A percentile compares a stretch with the other conserved stretches of the same genome.
These are phyloP conservation scores for Sequoiadendron giganteum DNA, from an alignment of 75 land plant species.

Conservation along the genomic window DNA sequence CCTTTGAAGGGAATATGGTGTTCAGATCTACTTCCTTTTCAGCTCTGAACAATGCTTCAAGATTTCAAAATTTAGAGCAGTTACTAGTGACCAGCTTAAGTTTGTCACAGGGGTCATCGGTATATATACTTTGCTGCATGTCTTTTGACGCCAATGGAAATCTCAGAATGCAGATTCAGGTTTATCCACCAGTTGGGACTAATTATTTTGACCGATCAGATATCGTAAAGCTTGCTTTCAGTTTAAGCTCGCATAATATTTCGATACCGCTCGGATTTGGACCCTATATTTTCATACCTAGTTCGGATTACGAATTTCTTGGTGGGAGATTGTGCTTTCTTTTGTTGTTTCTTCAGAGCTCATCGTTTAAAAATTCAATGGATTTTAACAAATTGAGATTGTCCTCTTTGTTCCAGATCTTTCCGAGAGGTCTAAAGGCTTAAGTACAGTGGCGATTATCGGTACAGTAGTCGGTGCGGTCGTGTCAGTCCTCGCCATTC, in stretches of 20 bases:
- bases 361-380: not conserved
- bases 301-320: slow-evolving; percentile 37
- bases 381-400: not conserved
- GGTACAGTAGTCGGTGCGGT: slow-evolving; percentile 50
- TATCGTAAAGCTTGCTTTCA: slow-evolving; percentile 45
- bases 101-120: slow-evolving; percentile 29
- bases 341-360: not conserved
- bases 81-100: slow-evolving; percentile 3
- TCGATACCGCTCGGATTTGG: slow-evolving; percentile 61
- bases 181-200: slow-evolving; percentile 17
- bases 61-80: slow-evolving; percentile 18
- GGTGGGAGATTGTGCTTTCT: not conserved
- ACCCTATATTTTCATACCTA: slow-evolving; percentile 54
- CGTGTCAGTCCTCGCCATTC: slow-evolving; percentile 35
- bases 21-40: slow-evolving; percentile 51
- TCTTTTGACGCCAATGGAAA: slow-evolving; percentile 8
- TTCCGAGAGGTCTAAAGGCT: not conserved
- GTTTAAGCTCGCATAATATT: slow-evolving; percentile 50
- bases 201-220: slow-evolving; percentile 43
- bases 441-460: slow-evolving; percentile 34
- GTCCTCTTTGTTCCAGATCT: not conserved
- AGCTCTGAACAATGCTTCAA: slow-evolving; percentile 21
- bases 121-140: slow-evolving; percentile 29
- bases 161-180: slow-evolving; percentile 14
- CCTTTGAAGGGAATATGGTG: slow-evolving; percentile 32